Evolutionary conservation across 2,329 filamentous ascomycete genomes (phyloP).

Genomic region (Boeremia exigua): DNA sequence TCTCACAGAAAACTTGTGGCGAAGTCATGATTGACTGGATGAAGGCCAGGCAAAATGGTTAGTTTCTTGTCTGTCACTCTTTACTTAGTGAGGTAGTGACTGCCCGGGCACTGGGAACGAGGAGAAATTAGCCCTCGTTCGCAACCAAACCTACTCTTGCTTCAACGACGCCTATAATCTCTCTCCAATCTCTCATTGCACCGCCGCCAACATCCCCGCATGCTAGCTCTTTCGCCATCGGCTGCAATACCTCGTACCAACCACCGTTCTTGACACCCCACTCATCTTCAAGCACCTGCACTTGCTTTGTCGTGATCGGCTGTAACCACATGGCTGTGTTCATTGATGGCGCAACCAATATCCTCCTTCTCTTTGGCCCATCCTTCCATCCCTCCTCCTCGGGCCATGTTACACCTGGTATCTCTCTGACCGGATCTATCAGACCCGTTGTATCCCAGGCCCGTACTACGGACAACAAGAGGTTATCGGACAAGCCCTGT

Average conservation of each 20-base stretch:
- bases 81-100: too few relatives aligned
- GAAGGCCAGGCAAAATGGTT: too few relatives aligned
- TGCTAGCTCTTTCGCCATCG: constrained; percentile 78
- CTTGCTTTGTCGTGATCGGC: constrained; percentile 76
- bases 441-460: constrained; percentile 77
- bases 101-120: background rate
- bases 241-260: constrained; percentile 73
- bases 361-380: constrained; percentile 58
- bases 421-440: constrained; percentile 39
- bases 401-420: constrained; percentile 32
- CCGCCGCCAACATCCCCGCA: constrained; percentile 85
- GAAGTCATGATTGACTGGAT: too few relatives aligned
- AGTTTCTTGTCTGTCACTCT: too few relatives aligned
- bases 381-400: constrained; percentile 20
- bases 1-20: too few relatives aligned
- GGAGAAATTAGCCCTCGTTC: background rate
- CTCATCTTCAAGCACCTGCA: constrained; percentile 72
- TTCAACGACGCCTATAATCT: constrained; percentile 73
- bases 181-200: constrained; percentile 81
- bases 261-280: constrained; percentile 64
- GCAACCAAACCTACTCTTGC: constrained; percentile 34
- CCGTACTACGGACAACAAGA: constrained; percentile 75
- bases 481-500: constrained; percentile 76
- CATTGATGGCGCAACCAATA: constrained; percentile 82
- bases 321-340: constrained; percentile 92